Evolutionary conservation across 768 basidiomycete species (phyloP), one percentile per base, ranked within the genome.

Genomic region (Antrodiella citrinella): DNA sequence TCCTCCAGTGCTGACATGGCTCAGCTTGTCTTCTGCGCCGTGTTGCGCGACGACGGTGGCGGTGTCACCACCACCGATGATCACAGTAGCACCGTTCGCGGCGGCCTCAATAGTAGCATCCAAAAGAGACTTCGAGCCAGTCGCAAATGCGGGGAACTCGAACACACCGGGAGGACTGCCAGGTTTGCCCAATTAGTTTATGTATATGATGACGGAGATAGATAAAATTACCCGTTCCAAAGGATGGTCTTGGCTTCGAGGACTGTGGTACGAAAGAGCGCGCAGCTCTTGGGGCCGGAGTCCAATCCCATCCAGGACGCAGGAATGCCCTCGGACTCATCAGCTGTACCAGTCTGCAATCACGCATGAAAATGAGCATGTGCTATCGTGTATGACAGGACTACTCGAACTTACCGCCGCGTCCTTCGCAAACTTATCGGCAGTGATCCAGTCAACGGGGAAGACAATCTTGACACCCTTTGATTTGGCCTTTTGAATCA

Each of bases 281-380:
- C 77, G 25, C 80, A 81, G 56, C 86, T 92, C 72, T 93, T 78
- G 13, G 79, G 81, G 51, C 95, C 95, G 44, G 77, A 86, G 69
- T 99, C 95, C 43, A 99, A 85, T 61, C 95, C 95, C 85, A 93
- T 82, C 89, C 91, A 92, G 30, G 81, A 87, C 26, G 87, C 85
- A 3, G 91, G 92, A 62, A 99, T 97, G 40, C 95, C 95, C 52
- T 85, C 76, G 50, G 73, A 62, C 58, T 91, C 84, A n/a, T 90
- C 85, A 2, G 91, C 93, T 51, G 62, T 65, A 19, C 81, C 84
- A 26, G 78, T 82, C 87, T 92, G 52, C 19, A 50, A 15, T 35
- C 30, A 35, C 15, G 15, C 30, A 35, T 35, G 26, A 35, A 54
- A 35, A 15, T 42, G 23, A 46, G 26, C 23, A 18, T 21, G 52